phyloP scores from a whole-genome alignment of 805 yeast genomes.

The Zygotorulaspora florentina region DNA sequence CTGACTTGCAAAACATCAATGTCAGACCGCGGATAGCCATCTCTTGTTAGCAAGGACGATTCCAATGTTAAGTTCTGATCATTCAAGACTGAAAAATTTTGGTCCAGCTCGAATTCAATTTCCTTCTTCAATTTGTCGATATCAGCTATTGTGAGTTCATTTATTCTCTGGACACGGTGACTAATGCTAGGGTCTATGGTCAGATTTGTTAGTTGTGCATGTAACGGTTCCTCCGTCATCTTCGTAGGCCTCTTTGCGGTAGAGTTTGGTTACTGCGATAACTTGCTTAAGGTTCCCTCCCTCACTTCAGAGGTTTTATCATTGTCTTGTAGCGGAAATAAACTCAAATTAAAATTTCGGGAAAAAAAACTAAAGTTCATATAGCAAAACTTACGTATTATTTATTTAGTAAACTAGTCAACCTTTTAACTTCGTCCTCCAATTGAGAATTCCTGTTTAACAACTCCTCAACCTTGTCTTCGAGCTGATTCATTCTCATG shows the following conservation, averaged over 20 bases:
- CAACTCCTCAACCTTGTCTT: slow-evolving; percentile 66
- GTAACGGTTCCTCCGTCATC: not conserved
- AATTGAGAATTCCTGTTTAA: slow-evolving; percentile 54
- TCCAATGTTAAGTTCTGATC: slow-evolving; percentile 55
- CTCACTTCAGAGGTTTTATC: too few relatives aligned
- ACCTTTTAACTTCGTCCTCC: slow-evolving; percentile 59
- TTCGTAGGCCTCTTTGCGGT: too few relatives aligned
- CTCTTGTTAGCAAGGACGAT: slow-evolving; percentile 58
- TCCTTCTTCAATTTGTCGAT: slow-evolving; percentile 34
- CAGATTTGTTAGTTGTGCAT: slow-evolving; percentile 9
- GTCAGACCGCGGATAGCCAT: slow-evolving; percentile 85
- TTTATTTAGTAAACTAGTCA: slow-evolving; percentile 43
- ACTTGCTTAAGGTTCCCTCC: not conserved
- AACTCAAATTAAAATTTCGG: not conserved
- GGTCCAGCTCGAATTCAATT: slow-evolving; percentile 41
- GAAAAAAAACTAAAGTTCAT: too few relatives aligned
- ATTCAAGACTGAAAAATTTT: slow-evolving; percentile 42
- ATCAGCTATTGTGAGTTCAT: slow-evolving; percentile 17
- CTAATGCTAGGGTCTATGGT: slow-evolving; percentile 11
- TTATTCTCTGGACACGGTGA: slow-evolving; percentile 5
- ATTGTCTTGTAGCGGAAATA: not conserved
- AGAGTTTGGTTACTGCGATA: too few relatives aligned
- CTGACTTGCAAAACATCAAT: slow-evolving; percentile 73
- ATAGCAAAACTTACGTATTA: not conserved
- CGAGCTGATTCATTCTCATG: slow-evolving; percentile 82